Evolutionary conservation across 2,329 filamentous ascomycete species (phyloP).

Genomic region (Canariomyces notabilis): DNA sequence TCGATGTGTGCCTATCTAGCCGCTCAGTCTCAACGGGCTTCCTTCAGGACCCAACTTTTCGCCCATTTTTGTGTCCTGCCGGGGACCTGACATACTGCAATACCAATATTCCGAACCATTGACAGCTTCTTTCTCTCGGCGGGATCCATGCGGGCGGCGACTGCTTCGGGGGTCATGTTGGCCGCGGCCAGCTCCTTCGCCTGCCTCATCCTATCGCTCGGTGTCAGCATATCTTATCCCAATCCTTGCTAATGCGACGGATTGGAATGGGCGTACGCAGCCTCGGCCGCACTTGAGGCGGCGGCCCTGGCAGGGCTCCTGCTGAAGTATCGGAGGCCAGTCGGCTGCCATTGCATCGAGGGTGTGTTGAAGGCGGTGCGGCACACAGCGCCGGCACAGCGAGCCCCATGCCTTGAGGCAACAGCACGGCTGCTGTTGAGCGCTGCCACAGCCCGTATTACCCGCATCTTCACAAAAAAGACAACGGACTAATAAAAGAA

Average conservation of each 20-base stretch:
- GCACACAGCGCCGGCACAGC: constrained; percentile 32
- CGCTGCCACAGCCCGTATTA: constrained; percentile 34
- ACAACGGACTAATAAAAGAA: constrained; percentile 21
- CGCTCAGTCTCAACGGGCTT: constrained; percentile 13
- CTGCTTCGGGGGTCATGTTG: constrained; percentile 50
- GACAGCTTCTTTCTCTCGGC: constrained; percentile 73
- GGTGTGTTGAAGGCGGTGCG: constrained; percentile 26
- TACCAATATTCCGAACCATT: constrained; percentile 92
- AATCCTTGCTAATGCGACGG: too few relatives aligned
- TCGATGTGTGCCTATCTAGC: constrained; percentile 80
- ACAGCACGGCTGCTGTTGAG: constrained; percentile 35
- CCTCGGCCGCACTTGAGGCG: constrained; percentile 33
- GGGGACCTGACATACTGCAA: constrained; percentile 61
- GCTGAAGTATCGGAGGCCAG: constrained; percentile 37
- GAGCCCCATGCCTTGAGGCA: constrained; percentile 30
- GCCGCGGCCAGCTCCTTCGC: constrained; percentile 49
- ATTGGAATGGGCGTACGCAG: constrained; percentile 31
- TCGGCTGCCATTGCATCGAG: constrained; percentile 31
- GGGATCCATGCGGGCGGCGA: constrained; percentile 75
- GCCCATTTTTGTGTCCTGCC: neutral
- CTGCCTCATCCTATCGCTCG: constrained; percentile 33
- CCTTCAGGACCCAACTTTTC: neutral
- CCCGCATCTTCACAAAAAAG: constrained; percentile 35
- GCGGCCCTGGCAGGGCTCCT: constrained; percentile 33
- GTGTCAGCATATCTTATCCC: too few relatives aligned